Evolutionary conservation across 306 rosid species (phyloP), one percentile per base, ranked within the genome.

Genomic region (Gastrolobium villosum): DNA sequence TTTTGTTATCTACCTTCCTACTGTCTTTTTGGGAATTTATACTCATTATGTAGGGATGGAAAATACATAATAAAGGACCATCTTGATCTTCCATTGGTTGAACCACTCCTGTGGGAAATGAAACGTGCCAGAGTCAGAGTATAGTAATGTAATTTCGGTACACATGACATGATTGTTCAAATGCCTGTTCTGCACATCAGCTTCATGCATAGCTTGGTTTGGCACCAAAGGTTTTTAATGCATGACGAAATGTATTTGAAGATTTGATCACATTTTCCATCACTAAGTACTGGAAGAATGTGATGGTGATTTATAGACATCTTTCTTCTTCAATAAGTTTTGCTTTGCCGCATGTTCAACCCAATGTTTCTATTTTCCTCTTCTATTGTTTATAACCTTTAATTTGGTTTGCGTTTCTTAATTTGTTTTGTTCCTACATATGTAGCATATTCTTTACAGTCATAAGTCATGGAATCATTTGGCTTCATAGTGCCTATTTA

Each of bases 21-120:
- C 30, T 65, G 13, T 43, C 46, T 4, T 79, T 73, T 61, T 72
- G 56, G 7, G 70, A 67, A 68, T 76, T 46, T 43, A 37, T 14
- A 62, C 14, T 56, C 5, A 41, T 64, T 67, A 6, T n/a, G 14
- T 68, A 26, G 44, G 11, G 20, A 6, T 49, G 15, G 14, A 72
- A 20, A 32, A 35, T 11, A 53, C 5, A 31, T n/a, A 50, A 34
- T 49, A 36, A 10, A 39, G 34, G 14, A 66, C 46, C n/a, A 10
- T 34, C 31, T 57, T 6, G 53, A 52, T 65, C 66, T 8, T 41
- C 35, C 46, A 10, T 37, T 66, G 34, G 8, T 55, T 70, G 46
- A 54, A 37, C 40, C 37, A 20, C 64, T 75, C 13, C 13, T 9
- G 28, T 41, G 36, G 68, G 39, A 76, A 54, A 20, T 59, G 53